These are phyloP conservation scores for Arabis hirsuta DNA, from an alignment of 345 rosid genomes.

Conservation along the genomic window DNA sequence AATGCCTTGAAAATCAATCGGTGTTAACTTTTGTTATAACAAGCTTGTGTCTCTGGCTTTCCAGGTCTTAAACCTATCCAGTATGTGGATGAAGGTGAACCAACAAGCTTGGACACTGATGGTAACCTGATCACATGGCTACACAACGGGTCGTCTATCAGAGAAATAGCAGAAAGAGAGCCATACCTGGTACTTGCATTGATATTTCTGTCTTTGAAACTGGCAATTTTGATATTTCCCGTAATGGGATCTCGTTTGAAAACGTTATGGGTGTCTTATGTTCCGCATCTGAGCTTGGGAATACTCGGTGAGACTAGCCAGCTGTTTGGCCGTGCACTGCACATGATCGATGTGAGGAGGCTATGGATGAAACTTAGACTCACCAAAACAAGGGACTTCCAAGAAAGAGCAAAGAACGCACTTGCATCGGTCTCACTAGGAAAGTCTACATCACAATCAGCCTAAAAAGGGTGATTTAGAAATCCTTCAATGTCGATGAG, in stretches of 20 bases:
- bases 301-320: slow-evolving; percentile 87
- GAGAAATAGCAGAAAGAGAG: slow-evolving; percentile 56
- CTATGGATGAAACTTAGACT: slow-evolving; percentile 74
- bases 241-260: slow-evolving; percentile 53
- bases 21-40: slow-evolving; percentile 3
- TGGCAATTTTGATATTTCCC: slow-evolving; percentile 55
- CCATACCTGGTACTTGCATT: slow-evolving; percentile 59
- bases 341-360: slow-evolving; percentile 84
- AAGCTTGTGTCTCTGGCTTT: slow-evolving; percentile 32
- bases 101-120: slow-evolving; percentile 28
- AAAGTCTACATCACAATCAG: slow-evolving; percentile 63
- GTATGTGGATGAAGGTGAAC: slow-evolving; percentile 49
- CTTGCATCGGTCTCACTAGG: slow-evolving; percentile 88
- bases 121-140: slow-evolving; percentile 45
- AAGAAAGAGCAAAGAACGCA: slow-evolving; percentile 74
- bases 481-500: slow-evolving; percentile 11
- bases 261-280: slow-evolving; percentile 60
- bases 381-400: slow-evolving; percentile 79
- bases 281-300: slow-evolving; percentile 76
- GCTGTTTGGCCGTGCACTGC: slow-evolving; percentile 60
- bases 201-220: slow-evolving; percentile 62
- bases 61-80: slow-evolving; percentile 68
- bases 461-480: slow-evolving; percentile 23
- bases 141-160: slow-evolving; percentile 47
- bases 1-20: slow-evolving; percentile 1